phyloP scores from a whole-genome alignment of 768 basidiomycete genomes.

The Termitomyces sp. region DNA sequence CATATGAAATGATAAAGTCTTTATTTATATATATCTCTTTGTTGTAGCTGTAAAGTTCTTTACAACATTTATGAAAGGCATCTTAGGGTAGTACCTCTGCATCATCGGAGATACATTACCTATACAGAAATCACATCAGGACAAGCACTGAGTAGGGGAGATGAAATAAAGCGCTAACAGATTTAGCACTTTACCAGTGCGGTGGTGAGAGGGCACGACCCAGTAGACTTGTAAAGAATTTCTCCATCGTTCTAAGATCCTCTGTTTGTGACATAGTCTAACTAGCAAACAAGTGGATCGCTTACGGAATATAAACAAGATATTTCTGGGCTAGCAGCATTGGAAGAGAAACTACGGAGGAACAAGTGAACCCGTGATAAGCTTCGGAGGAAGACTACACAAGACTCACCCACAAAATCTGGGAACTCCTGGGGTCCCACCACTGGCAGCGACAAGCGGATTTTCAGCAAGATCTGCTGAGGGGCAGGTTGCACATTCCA shows the following conservation, averaged over 20 bases:
- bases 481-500: conserved; percentile 8
- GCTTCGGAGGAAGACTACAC: neutral
- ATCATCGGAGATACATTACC: too few relatives aligned
- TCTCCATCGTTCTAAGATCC: neutral
- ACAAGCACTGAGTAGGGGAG: too few relatives aligned
- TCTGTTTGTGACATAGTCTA: neutral
- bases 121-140: too few relatives aligned
- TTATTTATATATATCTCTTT: too few relatives aligned
- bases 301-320: conserved; percentile 6
- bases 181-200: neutral
- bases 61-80: too few relatives aligned
- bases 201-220: neutral
- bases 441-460: conserved; percentile 5
- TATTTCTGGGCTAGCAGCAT: neutral
- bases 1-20: too few relatives aligned
- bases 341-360: conserved; percentile 1
- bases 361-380: neutral
- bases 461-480: conserved; percentile 4
- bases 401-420: conserved; percentile 7
- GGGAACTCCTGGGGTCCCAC: conserved; percentile 8
- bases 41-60: too few relatives aligned
- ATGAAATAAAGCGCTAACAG: too few relatives aligned
- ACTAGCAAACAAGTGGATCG: neutral
- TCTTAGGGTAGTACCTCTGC: too few relatives aligned
- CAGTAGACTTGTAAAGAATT: neutral